A percentile compares a stretch with the other conserved stretches of the same genome.
phyloP scores from a whole-genome alignment of 495 filamentous ascomycete species.

The Talaromyces proteolyticus region DNA sequence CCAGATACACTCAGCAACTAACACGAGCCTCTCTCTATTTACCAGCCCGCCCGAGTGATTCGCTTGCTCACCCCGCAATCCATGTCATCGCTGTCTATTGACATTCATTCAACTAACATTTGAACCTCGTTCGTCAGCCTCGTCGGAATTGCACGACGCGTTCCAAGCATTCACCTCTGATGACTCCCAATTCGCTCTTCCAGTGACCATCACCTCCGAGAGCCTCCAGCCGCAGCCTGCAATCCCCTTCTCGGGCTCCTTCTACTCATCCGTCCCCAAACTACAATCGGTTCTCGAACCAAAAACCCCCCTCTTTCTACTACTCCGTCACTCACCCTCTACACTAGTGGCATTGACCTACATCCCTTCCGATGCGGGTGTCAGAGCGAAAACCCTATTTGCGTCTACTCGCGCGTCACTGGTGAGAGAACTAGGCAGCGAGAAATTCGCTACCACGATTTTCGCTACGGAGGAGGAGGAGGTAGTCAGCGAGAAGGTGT shows the following conservation, averaged over 20 bases:
- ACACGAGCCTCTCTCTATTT: slow-evolving; percentile 11
- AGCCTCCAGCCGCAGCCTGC: slow-evolving; percentile 57
- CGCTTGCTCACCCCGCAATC: slow-evolving; percentile 2
- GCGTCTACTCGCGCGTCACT: slow-evolving; percentile 82
- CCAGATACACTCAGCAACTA: neutral
- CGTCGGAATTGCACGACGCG: slow-evolving; percentile 74
- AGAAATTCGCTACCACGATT: slow-evolving; percentile 80
- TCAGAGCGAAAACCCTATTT: slow-evolving; percentile 95
- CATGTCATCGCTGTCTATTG: neutral
- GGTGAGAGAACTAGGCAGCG: slow-evolving; percentile 77
- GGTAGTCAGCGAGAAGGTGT: slow-evolving; percentile 60
- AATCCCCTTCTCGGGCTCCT: slow-evolving; percentile 52
- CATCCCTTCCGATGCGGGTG: slow-evolving; percentile 82
- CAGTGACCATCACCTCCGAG: slow-evolving; percentile 75
- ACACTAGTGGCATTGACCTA: slow-evolving; percentile 76
- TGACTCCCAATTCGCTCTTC: slow-evolving; percentile 64
- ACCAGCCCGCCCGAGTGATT: too few relatives aligned
- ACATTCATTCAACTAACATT: neutral
- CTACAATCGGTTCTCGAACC: slow-evolving; percentile 68
- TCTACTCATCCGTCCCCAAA: slow-evolving; percentile 54
- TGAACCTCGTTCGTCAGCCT: slow-evolving; percentile 51
- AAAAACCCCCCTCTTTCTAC: slow-evolving; percentile 73
- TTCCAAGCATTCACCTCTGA: slow-evolving; percentile 70
- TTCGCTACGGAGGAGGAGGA: slow-evolving; percentile 69
- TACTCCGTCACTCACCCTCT: slow-evolving; percentile 57